A percentile compares a stretch with the other conserved stretches of the same genome.
phyloP scores from a whole-genome alignment of 345 rosid genomes.

The Microcos paniculata region DNA sequence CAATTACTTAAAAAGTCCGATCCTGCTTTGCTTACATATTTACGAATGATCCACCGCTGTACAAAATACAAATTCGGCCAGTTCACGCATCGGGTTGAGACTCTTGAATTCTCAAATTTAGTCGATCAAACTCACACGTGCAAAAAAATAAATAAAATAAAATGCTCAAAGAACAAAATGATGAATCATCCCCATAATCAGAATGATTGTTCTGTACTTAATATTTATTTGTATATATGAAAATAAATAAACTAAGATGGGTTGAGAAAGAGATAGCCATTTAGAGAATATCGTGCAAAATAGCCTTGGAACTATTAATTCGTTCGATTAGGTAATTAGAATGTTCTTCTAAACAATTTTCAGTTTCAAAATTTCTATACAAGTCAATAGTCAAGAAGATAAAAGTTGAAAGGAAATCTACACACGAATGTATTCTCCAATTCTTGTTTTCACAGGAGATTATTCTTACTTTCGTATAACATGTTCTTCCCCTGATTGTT shows the following conservation, averaged over 20 bases:
- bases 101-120: too few relatives aligned
- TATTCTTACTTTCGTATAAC: constrained; percentile 52
- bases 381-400: background rate
- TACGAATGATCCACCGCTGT: too few relatives aligned
- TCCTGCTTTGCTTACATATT: too few relatives aligned
- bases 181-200: background rate
- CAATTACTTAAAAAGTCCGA: too few relatives aligned
- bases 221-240: background rate
- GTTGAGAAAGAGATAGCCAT: background rate
- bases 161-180: too few relatives aligned
- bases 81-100: too few relatives aligned
- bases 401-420: background rate
- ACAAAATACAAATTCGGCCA: too few relatives aligned
- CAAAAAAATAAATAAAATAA: too few relatives aligned
- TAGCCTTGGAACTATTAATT: background rate
- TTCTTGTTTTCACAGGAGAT: background rate
- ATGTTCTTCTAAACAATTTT: constrained; percentile 4
- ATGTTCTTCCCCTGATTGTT: constrained; percentile 72
- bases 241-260: too few relatives aligned
- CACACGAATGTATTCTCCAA: background rate
- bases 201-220: background rate
- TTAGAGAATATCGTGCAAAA: background rate
- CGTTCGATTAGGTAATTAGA: background rate
- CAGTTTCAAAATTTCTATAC: constrained; percentile 12
- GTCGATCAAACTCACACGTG: too few relatives aligned